Evolutionary conservation across 192 early-diverging fungal genomes (phyloP), one percentile per base, ranked within the genome.

Genomic region (Linnemannia exigua): DNA sequence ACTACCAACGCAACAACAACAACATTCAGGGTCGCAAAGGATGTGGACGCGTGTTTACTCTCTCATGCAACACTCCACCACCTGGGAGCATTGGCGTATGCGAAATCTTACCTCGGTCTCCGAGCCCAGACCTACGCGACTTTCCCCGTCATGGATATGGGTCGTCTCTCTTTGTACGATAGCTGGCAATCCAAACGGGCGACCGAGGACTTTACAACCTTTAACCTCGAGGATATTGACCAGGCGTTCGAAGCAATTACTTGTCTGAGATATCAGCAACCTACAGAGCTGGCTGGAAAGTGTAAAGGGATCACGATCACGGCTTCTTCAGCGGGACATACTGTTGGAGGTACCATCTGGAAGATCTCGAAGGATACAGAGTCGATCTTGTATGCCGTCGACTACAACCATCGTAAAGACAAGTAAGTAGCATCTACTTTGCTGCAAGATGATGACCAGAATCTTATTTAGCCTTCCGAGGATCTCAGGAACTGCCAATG

Each of bases 261-360:
- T 1, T 82, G 92, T 33, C 89, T 99, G 52, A 90, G 97, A 75
- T 99, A 98, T 82, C 96, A 94, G 11, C 97, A 99, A 83, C 97
- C 97, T 1, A 93, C 89, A 70, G 85, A 91, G 1, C 90, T 99
- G 17, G 69, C 47, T 85, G 95, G 94, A 1, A 97, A 97, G 69
- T 94, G 94, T 87, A 87, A 94, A 76, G 95, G 95, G 6, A 97
- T 99, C 17, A 94, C 94, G 0, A 92, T 99, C 41, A 98, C 97
- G 9, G 96, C 98, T 11, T 96, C 96, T 88, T 87, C 94, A 22
- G 98, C 98, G 3, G 98, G 97, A 14, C 98, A 99, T 81, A 94
- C 98, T 1, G 90, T 99, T 37, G 98, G 98, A 77, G 98, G 98
- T 28, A 97, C 98, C 1, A 90, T 99, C 58, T 99, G 98, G 98